These are phyloP conservation scores for Elasticomyces elasticus DNA, from an alignment of 495 filamentous ascomycete species.

Conservation along the genomic window DNA sequence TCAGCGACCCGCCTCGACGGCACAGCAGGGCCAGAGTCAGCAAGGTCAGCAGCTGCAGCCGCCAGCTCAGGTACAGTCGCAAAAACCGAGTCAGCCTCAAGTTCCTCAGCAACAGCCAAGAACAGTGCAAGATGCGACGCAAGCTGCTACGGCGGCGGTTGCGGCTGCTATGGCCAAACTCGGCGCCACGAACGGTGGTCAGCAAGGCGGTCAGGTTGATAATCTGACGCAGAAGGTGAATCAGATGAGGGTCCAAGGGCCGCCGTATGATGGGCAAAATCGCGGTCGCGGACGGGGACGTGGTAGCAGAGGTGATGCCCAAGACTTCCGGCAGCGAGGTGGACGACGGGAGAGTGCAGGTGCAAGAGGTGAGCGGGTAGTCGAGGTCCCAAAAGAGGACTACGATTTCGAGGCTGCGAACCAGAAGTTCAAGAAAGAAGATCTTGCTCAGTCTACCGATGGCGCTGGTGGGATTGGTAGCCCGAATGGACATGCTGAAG, in stretches of 20 bases:
- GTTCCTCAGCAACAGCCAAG: conserved; percentile 15
- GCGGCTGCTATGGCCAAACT: conserved; percentile 85
- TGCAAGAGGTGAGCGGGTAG: too few relatives aligned
- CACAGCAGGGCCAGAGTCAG: too few relatives aligned
- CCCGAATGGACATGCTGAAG: conserved; percentile 25
- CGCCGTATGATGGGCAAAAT: conserved; percentile 21
- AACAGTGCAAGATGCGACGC: conserved; percentile 59
- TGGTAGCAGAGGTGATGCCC: conserved; percentile 43
- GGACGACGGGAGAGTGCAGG: conserved; percentile 35
- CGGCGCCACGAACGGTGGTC: conserved; percentile 35
- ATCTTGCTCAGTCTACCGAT: conserved; percentile 80
- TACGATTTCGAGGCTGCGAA: conserved; percentile 92
- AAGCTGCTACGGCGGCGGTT: conserved; percentile 74
- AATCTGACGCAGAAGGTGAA: conserved; percentile 75
- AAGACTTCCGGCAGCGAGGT: too few relatives aligned
- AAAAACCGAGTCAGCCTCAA: conserved; percentile 24
- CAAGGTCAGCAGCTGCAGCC: conserved; percentile 13
- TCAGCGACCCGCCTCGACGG: conserved; percentile 30
- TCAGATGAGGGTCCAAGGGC: conserved; percentile 54
- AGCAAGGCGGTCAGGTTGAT: conserved; percentile 49
- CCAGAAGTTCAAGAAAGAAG: conserved; percentile 96
- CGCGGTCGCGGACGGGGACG: conserved; percentile 47
- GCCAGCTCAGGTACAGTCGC: conserved; percentile 18
- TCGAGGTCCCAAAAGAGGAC: conserved; percentile 80
- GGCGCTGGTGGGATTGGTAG: conserved; percentile 6